Evolutionary conservation across 768 basidiomycete genomes (phyloP), one percentile per base, ranked within the genome.

Genomic region (Suillus bovinus): DNA sequence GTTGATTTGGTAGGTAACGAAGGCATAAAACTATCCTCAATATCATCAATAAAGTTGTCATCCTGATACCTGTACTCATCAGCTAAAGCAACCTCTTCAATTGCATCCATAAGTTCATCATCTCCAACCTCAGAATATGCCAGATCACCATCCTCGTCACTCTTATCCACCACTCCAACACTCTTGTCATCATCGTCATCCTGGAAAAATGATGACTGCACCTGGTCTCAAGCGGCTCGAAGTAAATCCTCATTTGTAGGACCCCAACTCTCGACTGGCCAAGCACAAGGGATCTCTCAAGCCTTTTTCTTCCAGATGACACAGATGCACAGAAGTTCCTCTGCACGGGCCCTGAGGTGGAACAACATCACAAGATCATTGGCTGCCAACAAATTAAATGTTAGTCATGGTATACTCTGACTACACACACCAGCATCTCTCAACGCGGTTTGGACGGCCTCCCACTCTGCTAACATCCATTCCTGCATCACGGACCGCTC

Each of bases 351-450:
- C 22, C 3, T 14, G 2, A 61, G 10, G 24, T 61, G 56, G 27
- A 33, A 61, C 16, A 17, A 6, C 49, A 61, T 20, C 3, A 33
- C 60, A 9, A 14, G 17, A 50, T 49, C 58, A 60, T 29, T 4
- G 7, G 2, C 58, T 59, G 34, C 50, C 5, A 16, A 49, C 0
- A 49, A 27, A 49, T 49, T 29, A 49, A 27, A 5, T 5, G 5
- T 16, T 1, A 5, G 24, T 36, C 16, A 62, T 20, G 11, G 56
- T 42, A 38, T 9, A 29, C 7, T 64, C 47, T 24, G 62, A 61
- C 29, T 64, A 61, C 8, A 17, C 14, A n/a, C 61, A 64, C 24
- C 55, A 16, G 46, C 53, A 41, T 41, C 39, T 17, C 39, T 17
- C 39, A 41, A 20, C 0, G 17, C 17, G 17, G 39, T 17, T 3